Base-by-base conservation (phyloP, 257 asterid genomes). In the Lycium barbarum region DNA sequence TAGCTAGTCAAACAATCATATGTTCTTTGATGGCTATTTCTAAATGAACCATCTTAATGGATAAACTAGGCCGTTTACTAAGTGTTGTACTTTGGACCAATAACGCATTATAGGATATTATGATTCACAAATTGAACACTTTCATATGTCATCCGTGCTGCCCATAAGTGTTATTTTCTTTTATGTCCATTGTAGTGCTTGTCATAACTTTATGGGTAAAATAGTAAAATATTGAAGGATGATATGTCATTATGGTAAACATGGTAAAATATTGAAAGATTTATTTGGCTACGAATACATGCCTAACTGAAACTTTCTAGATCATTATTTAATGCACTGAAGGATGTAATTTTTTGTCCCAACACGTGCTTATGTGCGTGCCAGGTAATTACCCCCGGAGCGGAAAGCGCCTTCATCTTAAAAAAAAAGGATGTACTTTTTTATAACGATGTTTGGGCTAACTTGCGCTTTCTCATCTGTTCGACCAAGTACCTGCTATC, bases 211-310 rank as follows among this genome's bases (percentile, higher is more conserved):
- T 78, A 13, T 53, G 13, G 62, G 49, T 22, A 14, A 8, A 26
- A n/a, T 53, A 33, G 49, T 78, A 78, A 53, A 78, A 14, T 78
- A 26, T 26, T 51, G 63, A 76, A 76, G 81, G 45, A 51, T 76
- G 45, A 12, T 74, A 22, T 74, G 81, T 12, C 9, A 14, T 36
- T 36, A 67, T 36, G n/a, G 43, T 66, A 14, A 36, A 51, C 22
- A 22, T 17, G 45, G 62, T 51, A 22, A 74, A 49, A 74, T 20
- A 22, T 22, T 51, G 45, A 13, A 74, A 74, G 14, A 49, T 13
- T 49, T 74, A 76, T 51, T 22, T 51, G 49, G n/a, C 82, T 78
- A 74, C 53, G 22, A 53, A 53, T 26, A 33, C 65, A 8, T 78
- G 33, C 65, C 13, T 53, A 53, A 14, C 0, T 15, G 82, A 53